Evolutionary conservation across 345 rosid species (phyloP), one percentile per base, ranked within the genome.

Genomic region (Gossypium arboreum): DNA sequence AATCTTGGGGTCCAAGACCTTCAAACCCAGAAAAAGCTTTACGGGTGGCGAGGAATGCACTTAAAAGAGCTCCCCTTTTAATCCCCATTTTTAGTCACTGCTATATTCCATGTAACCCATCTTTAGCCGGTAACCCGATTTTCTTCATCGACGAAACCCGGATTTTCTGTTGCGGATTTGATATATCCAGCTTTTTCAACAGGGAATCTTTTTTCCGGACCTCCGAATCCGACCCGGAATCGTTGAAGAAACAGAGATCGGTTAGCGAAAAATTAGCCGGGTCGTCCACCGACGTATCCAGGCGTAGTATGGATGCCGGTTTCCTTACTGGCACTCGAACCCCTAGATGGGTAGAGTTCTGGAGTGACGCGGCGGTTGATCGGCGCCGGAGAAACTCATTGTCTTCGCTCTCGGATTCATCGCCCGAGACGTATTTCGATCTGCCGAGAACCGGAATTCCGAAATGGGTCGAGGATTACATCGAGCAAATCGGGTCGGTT

Each of bases 281-380:
- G n/a, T 82, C 89, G 0, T 77, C 90, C 0, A 78, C 86, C 0
- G 87, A 88, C 74, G 85, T 85, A 54, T 83, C 91, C 0, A 82
- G 94, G 41, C 81, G 90, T 74, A 91, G 97, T 55, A 76, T 92
- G 82, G 97, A 89, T 74, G 73, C 87, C 29, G 88, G 90, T 63
- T 73, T 79, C 60, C 81, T 74, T 39, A 65, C 72, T 17, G 82
- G 85, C 10, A 79, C 86, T 2, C 80, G 87, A 68, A 83, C 89
- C 12, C 97, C 97, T 18, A 85, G 99, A 81, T 95, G 99, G 99
- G 94, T 95, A 0, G 97, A 93, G 85, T 95, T 95, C 81, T 95
- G 98, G 99, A 91, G 92, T 78, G 93, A 95, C 64, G 93, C 93
- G 0, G 94, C 94, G 16, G 79, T 89, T 4, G 96, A 95, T 78